These are phyloP conservation scores for Ottelia alismoides DNA, from an alignment of 106 monocot genomes.

Conservation along the genomic window DNA sequence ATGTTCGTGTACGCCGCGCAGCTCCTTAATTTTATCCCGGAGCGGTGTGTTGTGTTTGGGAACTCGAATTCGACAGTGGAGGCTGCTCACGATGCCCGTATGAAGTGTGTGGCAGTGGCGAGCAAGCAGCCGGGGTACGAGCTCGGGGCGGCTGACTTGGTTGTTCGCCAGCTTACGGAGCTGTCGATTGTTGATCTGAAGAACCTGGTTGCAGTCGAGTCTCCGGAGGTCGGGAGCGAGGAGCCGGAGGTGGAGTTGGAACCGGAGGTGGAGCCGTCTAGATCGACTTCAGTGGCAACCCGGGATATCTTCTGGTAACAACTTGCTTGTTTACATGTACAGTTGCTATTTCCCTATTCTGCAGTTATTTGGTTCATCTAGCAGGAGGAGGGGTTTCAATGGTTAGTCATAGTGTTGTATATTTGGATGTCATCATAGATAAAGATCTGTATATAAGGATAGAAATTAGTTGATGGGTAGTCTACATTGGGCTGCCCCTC, in stretches of 20 bases:
- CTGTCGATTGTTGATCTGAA: conserved; percentile 79
- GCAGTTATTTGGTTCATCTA: conserved; percentile 1
- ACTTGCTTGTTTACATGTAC: conserved; percentile 8
- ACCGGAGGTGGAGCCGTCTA: conserved; percentile 26
- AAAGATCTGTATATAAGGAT: conserved; percentile 11
- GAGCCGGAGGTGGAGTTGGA: conserved; percentile 57
- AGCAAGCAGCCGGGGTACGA: conserved; percentile 78
- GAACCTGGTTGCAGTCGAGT: conserved; percentile 68
- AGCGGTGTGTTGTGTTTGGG: conserved; percentile 89
- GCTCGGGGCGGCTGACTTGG: conserved; percentile 74
- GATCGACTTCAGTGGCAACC: conserved; percentile 35
- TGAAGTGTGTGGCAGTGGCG: conserved; percentile 95
- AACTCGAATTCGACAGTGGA: conserved; percentile 88
- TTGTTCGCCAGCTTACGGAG: conserved; percentile 63
- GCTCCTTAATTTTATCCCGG: conserved; percentile 65
- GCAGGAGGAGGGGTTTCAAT: neutral
- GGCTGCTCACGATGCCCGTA: conserved; percentile 81
- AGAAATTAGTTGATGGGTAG: conserved; percentile 1
- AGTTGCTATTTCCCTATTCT: neutral
- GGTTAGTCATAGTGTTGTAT: conserved; percentile 5
- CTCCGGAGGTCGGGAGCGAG: conserved; percentile 44
- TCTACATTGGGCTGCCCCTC: conserved; percentile 12
- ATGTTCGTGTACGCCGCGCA: conserved; percentile 82
- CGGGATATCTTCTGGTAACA: conserved; percentile 56
- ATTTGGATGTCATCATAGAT: conserved; percentile 1